Conservation (phyloP, 2,329 filamentous ascomycete species). For the Fusarium sp. region DNA sequence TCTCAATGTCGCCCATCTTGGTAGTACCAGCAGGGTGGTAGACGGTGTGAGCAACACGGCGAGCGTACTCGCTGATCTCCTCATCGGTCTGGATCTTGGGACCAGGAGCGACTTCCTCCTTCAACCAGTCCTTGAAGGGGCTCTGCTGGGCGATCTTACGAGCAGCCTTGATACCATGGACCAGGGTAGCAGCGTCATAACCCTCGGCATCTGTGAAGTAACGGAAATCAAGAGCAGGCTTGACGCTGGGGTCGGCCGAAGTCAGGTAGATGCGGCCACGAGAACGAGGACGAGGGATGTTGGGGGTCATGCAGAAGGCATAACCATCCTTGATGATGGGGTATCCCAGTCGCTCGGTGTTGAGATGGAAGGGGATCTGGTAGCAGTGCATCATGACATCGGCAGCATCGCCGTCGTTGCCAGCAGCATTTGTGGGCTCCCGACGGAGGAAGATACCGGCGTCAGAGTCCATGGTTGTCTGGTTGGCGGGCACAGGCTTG, state of each 20-base stretch:
- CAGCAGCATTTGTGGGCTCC: conserved; percentile 76
- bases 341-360: conserved; percentile 86
- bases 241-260: conserved; percentile 80
- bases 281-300: conserved; percentile 87
- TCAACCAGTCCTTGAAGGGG: conserved; percentile 88
- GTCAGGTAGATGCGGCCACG: conserved; percentile 84
- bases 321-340: conserved; percentile 75
- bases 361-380: conserved; percentile 92
- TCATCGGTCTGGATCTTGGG: conserved; percentile 82
- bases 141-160: conserved; percentile 81
- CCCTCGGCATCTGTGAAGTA: conserved; percentile 91
- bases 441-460: conserved; percentile 90
- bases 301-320: conserved; percentile 94
- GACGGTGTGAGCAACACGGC: conserved; percentile 86
- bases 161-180: conserved; percentile 83
- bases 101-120: conserved; percentile 85
- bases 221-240: conserved; percentile 88
- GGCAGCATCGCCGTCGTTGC: conserved; percentile 80
- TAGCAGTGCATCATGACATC: conserved; percentile 98
- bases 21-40: conserved; percentile 93
- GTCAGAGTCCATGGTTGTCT: conserved; percentile 93
- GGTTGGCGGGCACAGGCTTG: conserved; percentile 79
- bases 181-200: conserved; percentile 86
- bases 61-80: conserved; percentile 85
- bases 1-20: conserved; percentile 84